Conservation (phyloP, 108 stramenopile genomes). For the Pseudonitzschia multiseries region DNA sequence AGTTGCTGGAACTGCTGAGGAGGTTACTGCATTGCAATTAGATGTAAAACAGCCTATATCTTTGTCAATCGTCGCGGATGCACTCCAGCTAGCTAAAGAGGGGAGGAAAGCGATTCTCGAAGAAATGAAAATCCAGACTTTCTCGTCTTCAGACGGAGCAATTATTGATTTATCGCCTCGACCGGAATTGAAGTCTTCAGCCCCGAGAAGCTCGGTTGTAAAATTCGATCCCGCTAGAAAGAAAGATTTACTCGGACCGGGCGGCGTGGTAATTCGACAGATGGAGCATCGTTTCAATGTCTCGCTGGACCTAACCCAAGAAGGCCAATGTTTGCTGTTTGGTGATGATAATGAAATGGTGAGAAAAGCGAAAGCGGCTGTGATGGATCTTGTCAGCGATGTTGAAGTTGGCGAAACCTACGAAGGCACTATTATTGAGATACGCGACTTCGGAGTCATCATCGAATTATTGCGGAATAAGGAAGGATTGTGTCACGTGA, state of each 20-base stretch:
- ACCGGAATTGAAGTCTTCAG: slow-evolving; percentile 45
- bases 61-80: slow-evolving; percentile 49
- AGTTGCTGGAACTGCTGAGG: slow-evolving; percentile 76
- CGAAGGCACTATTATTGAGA: slow-evolving; percentile 78
- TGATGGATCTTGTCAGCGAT: slow-evolving; percentile 77
- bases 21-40: slow-evolving; percentile 87
- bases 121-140: slow-evolving; percentile 61
- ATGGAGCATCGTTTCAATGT: slow-evolving; percentile 68
- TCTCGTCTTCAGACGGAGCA: slow-evolving; percentile 14
- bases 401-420: slow-evolving; percentile 70
- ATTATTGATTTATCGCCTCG: slow-evolving; percentile 34
- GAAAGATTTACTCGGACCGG: slow-evolving; percentile 67
- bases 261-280: slow-evolving; percentile 66
- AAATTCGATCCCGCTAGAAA: slow-evolving; percentile 61
- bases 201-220: slow-evolving; percentile 60
- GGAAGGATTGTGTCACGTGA: slow-evolving; percentile 88
- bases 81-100: slow-evolving; percentile 60
- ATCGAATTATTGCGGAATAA: slow-evolving; percentile 88
- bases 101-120: slow-evolving; percentile 68
- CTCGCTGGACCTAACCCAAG: slow-evolving; percentile 67
- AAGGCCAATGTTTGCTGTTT: slow-evolving; percentile 63
- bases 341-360: slow-evolving; percentile 57
- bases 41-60: slow-evolving; percentile 60
- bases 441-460: slow-evolving; percentile 87
- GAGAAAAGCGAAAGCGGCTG: slow-evolving; percentile 51